Evolutionary conservation across 345 rosid genomes (phyloP).

Genomic region (Brassica incana): DNA sequence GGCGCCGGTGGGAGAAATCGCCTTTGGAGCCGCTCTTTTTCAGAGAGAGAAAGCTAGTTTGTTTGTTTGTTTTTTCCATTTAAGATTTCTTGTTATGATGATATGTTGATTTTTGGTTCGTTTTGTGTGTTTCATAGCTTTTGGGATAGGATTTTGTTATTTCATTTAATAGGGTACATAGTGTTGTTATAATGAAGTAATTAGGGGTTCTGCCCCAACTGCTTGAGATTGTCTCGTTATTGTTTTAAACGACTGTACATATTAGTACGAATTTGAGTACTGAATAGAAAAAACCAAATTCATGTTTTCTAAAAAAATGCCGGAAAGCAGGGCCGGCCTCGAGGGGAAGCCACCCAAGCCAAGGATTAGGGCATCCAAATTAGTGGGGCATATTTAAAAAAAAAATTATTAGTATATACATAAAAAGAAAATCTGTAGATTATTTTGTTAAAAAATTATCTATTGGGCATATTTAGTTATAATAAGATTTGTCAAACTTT

Average conservation of each 20-base stretch:
- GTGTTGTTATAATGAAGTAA: background rate
- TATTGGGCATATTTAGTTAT: too few species aligned
- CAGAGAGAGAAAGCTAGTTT: too few species aligned
- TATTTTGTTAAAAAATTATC: too few species aligned
- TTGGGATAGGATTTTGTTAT: background rate
- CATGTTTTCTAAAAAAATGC: background rate
- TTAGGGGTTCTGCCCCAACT: background rate
- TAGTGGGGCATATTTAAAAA: too few species aligned
- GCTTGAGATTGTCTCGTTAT: background rate
- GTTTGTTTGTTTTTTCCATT: too few species aligned
- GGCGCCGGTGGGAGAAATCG: too few species aligned
- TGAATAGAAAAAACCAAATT: background rate
- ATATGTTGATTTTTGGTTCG: background rate
- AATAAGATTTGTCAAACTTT: too few species aligned
- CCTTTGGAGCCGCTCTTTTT: too few species aligned
- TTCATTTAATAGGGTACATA: background rate
- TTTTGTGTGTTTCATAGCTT: background rate
- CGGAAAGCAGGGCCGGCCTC: background rate
- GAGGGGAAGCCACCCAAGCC: too few species aligned
- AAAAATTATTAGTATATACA: too few species aligned
- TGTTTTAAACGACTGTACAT: constrained; percentile 1
- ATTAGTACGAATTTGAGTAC: background rate
- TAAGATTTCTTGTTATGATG: background rate
- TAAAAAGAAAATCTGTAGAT: too few species aligned
- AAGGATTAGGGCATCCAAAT: too few species aligned